These are phyloP conservation scores for Paecilomyces variotii DNA, from an alignment of 2,329 filamentous ascomycete genomes.

Conservation along the genomic window DNA sequence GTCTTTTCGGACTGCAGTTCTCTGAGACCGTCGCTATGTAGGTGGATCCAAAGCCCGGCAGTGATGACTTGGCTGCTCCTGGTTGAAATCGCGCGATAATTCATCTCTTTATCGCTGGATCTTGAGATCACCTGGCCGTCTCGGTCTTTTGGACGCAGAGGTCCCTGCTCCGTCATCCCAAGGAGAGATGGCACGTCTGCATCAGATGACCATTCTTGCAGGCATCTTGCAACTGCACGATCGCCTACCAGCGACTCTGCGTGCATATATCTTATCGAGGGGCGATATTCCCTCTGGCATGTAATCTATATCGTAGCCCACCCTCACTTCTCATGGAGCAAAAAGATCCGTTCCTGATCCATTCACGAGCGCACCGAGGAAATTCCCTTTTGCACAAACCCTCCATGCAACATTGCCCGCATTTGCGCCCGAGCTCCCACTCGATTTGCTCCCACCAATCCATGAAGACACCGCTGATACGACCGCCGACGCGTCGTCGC, in stretches of 20 bases:
- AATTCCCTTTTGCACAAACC: constrained; percentile 31
- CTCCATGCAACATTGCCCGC: constrained; percentile 27
- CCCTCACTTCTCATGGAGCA: constrained; percentile 13
- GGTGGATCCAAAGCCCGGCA: background rate
- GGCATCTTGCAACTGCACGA: background rate
- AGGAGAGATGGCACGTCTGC: too few species aligned
- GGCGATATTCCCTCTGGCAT: background rate
- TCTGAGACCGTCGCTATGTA: background rate
- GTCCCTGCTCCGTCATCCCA: too few species aligned
- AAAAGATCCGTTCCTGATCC: constrained; percentile 30
- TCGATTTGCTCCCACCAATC: constrained; percentile 24
- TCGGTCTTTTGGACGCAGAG: too few species aligned
- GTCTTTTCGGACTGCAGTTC: background rate
- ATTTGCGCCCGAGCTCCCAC: constrained; percentile 2
- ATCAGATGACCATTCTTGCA: background rate
- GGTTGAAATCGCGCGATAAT: background rate
- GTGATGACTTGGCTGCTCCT: background rate
- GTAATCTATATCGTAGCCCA: background rate
- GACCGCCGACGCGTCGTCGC: constrained; percentile 37
- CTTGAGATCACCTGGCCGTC: too few species aligned
- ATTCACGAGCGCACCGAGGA: constrained; percentile 24
- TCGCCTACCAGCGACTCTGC: background rate
- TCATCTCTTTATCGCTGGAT: too few species aligned
- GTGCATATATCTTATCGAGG: background rate
- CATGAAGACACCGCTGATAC: constrained; percentile 40